Percentiles rank a stretch among this genome's conserved stretches.
Conservation (phyloP, 352 stramenopile species). For the Elongisporangium senticosum region DNA sequence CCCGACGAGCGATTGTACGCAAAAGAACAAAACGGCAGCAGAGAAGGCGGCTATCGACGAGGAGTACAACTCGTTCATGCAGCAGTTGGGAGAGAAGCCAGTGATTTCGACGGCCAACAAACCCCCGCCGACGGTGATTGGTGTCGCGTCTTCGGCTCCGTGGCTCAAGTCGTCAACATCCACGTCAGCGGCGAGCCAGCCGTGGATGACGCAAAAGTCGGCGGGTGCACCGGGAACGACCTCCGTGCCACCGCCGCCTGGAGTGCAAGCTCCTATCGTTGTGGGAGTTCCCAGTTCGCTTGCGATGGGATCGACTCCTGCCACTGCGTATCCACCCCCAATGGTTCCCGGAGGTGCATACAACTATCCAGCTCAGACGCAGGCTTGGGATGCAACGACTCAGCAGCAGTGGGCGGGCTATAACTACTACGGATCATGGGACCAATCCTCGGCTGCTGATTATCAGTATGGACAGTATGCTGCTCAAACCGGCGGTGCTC, state of each 20-base stretch:
- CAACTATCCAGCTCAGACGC: conserved; percentile 25
- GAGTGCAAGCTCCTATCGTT: conserved; percentile 12
- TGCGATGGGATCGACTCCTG: conserved; percentile 33
- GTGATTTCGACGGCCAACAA: conserved; percentile 57
- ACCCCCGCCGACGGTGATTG: conserved; percentile 9
- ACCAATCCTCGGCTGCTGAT: conserved; percentile 14
- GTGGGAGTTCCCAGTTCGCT: neutral
- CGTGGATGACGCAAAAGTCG: conserved; percentile 47
- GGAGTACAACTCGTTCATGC: conserved; percentile 85
- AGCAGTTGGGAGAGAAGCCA: conserved; percentile 77
- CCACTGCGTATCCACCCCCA: conserved; percentile 45
- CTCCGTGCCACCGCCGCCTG: conserved; percentile 6
- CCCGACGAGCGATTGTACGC: conserved; percentile 95
- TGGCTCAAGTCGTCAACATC: conserved; percentile 56
- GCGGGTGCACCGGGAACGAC: conserved; percentile 25
- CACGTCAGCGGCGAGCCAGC: conserved; percentile 28
- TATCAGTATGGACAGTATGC: neutral
- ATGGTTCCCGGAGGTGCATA: conserved; percentile 27
- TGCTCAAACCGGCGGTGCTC: conserved; percentile 6
- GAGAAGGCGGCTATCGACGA: conserved; percentile 79
- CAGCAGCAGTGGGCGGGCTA: conserved; percentile 27
- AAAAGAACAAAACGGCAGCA: conserved; percentile 70
- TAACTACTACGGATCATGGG: conserved; percentile 50
- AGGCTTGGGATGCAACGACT: conserved; percentile 19
- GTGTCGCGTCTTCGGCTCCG: conserved; percentile 30